These are phyloP conservation scores for Prunella vulgaris DNA, from an alignment of 257 asterid genomes.

Conservation along the genomic window DNA sequence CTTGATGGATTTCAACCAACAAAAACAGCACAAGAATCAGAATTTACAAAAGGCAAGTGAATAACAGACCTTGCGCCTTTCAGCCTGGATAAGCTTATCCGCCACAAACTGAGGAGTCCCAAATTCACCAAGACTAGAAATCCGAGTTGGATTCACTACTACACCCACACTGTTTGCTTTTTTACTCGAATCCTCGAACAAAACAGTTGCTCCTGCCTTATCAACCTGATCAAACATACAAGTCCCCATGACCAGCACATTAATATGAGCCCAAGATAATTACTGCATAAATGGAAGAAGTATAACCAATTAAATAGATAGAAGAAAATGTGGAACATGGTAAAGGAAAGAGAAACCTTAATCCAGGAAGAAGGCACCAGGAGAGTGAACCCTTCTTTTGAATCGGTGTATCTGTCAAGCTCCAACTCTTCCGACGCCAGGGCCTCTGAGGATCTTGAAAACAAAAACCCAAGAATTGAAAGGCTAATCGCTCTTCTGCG, in stretches of 20 bases:
- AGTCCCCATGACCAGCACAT: not conserved
- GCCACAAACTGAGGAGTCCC: slow-evolving; percentile 88
- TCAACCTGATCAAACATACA: slow-evolving; percentile 54
- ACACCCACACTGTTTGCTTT: slow-evolving; percentile 81
- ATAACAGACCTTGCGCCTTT: slow-evolving; percentile 63
- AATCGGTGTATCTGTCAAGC: slow-evolving; percentile 63
- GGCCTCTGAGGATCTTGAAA: slow-evolving; percentile 34
- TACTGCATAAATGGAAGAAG: not conserved
- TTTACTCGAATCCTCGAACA: slow-evolving; percentile 63
- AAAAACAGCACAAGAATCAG: not conserved
- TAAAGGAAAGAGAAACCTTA: slow-evolving; percentile 37
- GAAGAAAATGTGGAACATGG: not conserved
- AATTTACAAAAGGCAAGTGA: not conserved
- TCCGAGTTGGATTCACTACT: slow-evolving; percentile 74
- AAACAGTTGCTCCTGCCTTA: slow-evolving; percentile 82
- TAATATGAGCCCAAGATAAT: not conserved
- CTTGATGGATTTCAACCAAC: no score
- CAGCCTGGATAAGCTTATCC: slow-evolving; percentile 87
- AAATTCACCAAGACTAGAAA: slow-evolving; percentile 61
- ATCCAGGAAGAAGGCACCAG: slow-evolving; percentile 79
- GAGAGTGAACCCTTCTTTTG: slow-evolving; percentile 67
- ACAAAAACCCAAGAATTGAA: slow-evolving; percentile 31
- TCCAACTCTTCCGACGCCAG: slow-evolving; percentile 38
- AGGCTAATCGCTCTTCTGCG: slow-evolving; percentile 32
- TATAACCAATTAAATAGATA: no score